Percentiles rank a stretch among this genome's conserved stretches.
Evolutionary conservation across 148 eudicot species (phyloP).

Genomic region (Linanthus parryae): DNA sequence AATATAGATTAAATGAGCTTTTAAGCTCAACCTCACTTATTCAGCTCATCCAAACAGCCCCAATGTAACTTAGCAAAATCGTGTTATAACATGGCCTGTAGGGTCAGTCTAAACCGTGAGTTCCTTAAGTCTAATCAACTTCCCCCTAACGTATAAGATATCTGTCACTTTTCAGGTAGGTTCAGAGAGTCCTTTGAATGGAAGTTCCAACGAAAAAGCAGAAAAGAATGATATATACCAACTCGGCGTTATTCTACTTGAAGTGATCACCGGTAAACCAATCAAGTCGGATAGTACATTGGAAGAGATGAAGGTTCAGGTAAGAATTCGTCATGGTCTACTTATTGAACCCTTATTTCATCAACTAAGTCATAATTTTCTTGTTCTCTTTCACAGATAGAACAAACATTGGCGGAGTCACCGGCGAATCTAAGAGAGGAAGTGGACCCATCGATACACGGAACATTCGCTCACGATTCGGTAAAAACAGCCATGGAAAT

Average conservation of each 20-base stretch:
- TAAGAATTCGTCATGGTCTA: slow-evolving; percentile 11
- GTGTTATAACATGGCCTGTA: no score
- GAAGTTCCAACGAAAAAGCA: slow-evolving; percentile 33
- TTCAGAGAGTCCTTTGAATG: slow-evolving; percentile 37
- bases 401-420: slow-evolving; percentile 64
- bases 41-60: no score
- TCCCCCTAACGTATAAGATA: neutral
- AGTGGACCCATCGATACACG: slow-evolving; percentile 57
- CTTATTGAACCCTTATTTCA: neutral
- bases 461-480: slow-evolving; percentile 81
- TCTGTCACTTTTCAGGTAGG: slow-evolving; percentile 31
- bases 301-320: slow-evolving; percentile 56
- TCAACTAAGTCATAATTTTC: neutral
- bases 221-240: slow-evolving; percentile 75
- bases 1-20: no score
- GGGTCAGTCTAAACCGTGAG: no score
- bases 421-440: slow-evolving; percentile 52
- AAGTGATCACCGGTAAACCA: slow-evolving; percentile 70
- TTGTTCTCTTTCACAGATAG: slow-evolving; percentile 60
- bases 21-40: no score
- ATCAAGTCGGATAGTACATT: slow-evolving; percentile 47
- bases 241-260: slow-evolving; percentile 66
- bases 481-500: slow-evolving; percentile 64
- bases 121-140: no score
- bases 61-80: no score